phyloP scores from a whole-genome alignment of 768 basidiomycete species.

The Dentipellis sp. region DNA sequence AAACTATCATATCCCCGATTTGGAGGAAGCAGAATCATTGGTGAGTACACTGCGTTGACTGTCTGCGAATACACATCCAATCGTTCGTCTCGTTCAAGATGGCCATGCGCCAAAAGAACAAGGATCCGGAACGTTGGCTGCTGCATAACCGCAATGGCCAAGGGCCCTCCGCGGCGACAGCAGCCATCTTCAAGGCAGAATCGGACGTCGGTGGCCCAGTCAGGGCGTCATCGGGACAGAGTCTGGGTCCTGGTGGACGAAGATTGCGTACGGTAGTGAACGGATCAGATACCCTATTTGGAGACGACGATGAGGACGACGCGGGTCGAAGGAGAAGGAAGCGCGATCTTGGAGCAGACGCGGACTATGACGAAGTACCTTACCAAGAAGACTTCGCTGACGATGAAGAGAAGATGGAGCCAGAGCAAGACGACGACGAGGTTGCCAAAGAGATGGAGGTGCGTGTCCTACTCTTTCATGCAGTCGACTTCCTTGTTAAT shows the following conservation, averaged over 20 bases:
- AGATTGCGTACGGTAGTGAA: constrained; percentile 61
- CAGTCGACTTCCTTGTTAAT: background rate
- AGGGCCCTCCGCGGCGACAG: constrained; percentile 49
- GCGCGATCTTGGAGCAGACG: constrained; percentile 63
- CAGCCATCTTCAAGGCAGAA: constrained; percentile 64
- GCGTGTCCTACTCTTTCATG: constrained; percentile 12
- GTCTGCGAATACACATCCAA: constrained; percentile 15
- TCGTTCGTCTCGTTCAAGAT: constrained; percentile 25
- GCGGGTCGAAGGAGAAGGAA: constrained; percentile 36
- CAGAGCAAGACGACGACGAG: constrained; percentile 74
- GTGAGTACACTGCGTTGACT: constrained; percentile 29
- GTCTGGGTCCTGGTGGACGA: constrained; percentile 62
- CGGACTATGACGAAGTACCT: constrained; percentile 73
- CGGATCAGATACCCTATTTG: constrained; percentile 50
- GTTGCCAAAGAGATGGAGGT: constrained; percentile 71
- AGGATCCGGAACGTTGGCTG: constrained; percentile 65
- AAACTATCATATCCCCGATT: constrained; percentile 59
- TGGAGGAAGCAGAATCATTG: constrained; percentile 58
- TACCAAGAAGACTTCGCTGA: constrained; percentile 84
- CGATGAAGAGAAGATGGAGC: constrained; percentile 69
- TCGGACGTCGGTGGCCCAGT: constrained; percentile 32
- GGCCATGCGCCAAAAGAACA: constrained; percentile 58
- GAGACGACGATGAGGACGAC: constrained; percentile 44
- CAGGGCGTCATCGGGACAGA: constrained; percentile 41
- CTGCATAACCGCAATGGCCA: constrained; percentile 53